Conservation (phyloP, 106 monocot species). For the Platanthera zijinensis region DNA sequence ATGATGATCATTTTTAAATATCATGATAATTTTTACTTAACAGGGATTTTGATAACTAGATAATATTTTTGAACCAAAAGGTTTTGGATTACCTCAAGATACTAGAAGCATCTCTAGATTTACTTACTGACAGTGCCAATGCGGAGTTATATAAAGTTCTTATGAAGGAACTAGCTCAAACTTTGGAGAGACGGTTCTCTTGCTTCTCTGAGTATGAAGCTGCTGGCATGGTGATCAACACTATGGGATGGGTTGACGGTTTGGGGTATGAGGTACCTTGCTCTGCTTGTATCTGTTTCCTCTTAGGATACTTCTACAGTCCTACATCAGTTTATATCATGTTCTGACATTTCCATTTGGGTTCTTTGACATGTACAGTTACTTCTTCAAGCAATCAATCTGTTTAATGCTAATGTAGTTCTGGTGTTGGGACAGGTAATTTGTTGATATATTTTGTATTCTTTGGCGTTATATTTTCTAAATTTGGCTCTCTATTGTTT, state of each 20-base stretch:
- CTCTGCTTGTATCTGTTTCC: neutral
- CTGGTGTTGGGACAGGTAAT: slow-evolving; percentile 85
- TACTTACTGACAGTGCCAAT: slow-evolving; percentile 52
- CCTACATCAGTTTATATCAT: neutral
- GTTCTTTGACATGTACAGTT: slow-evolving; percentile 31
- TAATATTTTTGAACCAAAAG: neutral
- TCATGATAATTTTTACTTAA: neutral
- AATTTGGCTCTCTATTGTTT: neutral
- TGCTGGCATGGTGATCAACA: slow-evolving; percentile 98
- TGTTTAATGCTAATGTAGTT: slow-evolving; percentile 71
- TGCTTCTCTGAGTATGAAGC: slow-evolving; percentile 84
- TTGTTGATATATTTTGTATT: slow-evolving; percentile 1
- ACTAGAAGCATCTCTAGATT: neutral
- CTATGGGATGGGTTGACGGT: slow-evolving; percentile 98
- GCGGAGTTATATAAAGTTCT: slow-evolving; percentile 81
- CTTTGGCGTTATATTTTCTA: neutral
- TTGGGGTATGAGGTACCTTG: slow-evolving; percentile 81
- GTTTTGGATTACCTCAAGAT: neutral
- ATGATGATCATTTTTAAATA: neutral
- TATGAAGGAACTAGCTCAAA: slow-evolving; percentile 80
- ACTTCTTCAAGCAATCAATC: slow-evolving; percentile 70
- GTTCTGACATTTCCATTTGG: neutral
- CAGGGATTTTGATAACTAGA: neutral
- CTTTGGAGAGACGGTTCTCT: slow-evolving; percentile 70
- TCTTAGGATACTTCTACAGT: neutral